phyloP scores from a whole-genome alignment of 1,139 yeast species.

The Oligophagozyma castellii region DNA sequence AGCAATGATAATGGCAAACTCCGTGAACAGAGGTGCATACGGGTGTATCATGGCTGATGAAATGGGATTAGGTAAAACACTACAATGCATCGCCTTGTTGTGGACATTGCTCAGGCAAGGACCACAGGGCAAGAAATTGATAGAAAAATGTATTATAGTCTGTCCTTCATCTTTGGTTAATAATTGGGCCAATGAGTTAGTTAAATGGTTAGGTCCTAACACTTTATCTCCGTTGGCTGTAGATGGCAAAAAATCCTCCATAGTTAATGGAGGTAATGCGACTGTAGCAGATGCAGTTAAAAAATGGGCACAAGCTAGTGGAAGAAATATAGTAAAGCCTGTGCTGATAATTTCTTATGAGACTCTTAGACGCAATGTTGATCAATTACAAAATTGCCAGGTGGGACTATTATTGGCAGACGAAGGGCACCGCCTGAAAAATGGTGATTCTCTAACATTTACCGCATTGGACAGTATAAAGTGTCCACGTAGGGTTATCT shows the following conservation, averaged over 20 bases:
- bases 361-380: slow-evolving; percentile 78
- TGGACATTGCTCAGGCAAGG: slow-evolving; percentile 90
- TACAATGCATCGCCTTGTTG: slow-evolving; percentile 83
- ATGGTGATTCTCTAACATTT: slow-evolving; percentile 88
- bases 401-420: slow-evolving; percentile 87
- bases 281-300: slow-evolving; percentile 57
- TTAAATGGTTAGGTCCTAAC: slow-evolving; percentile 93
- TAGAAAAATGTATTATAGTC: slow-evolving; percentile 82
- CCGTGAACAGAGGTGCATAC: slow-evolving; percentile 58
- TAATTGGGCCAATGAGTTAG: slow-evolving; percentile 95
- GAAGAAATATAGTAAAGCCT: slow-evolving; percentile 84
- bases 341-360: slow-evolving; percentile 93
- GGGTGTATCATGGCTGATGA: slow-evolving; percentile 99
- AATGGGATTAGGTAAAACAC: slow-evolving; percentile 94
- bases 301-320: slow-evolving; percentile 83
- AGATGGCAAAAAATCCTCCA: slow-evolving; percentile 54
- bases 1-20: slow-evolving; percentile 2
- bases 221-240: slow-evolving; percentile 78
- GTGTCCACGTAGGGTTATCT: slow-evolving; percentile 78
- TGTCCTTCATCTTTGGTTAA: slow-evolving; percentile 92
- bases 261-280: slow-evolving; percentile 21
- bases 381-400: slow-evolving; percentile 59
- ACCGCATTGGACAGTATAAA: slow-evolving; percentile 72
- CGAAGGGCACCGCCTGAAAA: slow-evolving; percentile 91
- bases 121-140: slow-evolving; percentile 76